A percentile compares a stretch with the other conserved stretches of the same genome.
Conservation (phyloP, 1,284 basidiomycete genomes). For the Marasmius fiardii region DNA sequence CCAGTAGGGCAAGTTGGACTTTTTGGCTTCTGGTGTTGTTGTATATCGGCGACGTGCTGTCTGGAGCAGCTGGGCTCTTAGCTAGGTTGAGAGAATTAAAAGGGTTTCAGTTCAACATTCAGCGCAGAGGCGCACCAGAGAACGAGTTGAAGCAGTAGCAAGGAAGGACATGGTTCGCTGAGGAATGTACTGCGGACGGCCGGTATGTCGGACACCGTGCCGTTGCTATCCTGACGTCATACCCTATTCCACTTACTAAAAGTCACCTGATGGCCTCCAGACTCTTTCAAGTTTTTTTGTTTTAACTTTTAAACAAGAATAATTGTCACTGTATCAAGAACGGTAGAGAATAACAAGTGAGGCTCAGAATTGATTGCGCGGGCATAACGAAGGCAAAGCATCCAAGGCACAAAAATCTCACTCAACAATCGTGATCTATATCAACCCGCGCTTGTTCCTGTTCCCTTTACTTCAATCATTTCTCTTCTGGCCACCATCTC, state of each 20-base stretch:
- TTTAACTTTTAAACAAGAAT: too few species aligned
- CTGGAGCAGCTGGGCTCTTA: constrained; percentile 9
- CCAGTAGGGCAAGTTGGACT: constrained; percentile 44
- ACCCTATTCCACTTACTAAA: too few species aligned
- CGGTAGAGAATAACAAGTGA: too few species aligned
- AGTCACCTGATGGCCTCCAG: too few species aligned
- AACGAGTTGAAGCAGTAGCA: constrained; percentile 32
- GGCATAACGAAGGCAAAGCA: too few species aligned
- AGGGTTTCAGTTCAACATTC: constrained; percentile 3
- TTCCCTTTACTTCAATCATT: constrained; percentile 9
- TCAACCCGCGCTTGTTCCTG: neutral
- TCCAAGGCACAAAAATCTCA: too few species aligned
- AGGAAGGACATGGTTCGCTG: constrained; percentile 41
- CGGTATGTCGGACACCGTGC: too few species aligned
- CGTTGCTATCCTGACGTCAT: too few species aligned
- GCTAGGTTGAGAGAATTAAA: constrained; percentile 1
- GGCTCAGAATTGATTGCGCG: too few species aligned
- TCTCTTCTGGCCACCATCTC: constrained; percentile 1
- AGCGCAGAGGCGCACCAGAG: constrained; percentile 30
- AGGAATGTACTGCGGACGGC: too few species aligned
- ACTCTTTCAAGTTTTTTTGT: too few species aligned
- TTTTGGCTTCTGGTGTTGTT: constrained; percentile 41
- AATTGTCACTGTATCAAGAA: too few species aligned
- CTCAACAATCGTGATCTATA: neutral
- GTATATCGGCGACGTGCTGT: constrained; percentile 33